Evolutionary conservation across 2,329 filamentous ascomycete species (phyloP), one percentile per base, ranked within the genome.

Genomic region (Fusarium nanum): DNA sequence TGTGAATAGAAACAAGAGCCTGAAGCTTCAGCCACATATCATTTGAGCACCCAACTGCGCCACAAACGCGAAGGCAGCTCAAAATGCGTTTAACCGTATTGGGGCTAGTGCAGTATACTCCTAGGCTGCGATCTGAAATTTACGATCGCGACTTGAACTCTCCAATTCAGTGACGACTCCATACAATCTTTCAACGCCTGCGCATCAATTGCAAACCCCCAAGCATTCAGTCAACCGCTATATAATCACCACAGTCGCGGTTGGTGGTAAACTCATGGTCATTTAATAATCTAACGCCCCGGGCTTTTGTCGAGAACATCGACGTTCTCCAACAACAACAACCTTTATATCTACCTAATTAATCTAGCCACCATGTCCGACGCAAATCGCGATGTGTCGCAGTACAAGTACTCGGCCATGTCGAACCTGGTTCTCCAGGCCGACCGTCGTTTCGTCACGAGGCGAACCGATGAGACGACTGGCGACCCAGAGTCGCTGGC

Each of bases 391-490:
- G 89, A 96, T 91, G 92, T 97, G 77, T 94, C 93, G 82, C 94
- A 97, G 83, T 98, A 97, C 88, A 98, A 98, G 83, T 97, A 98
- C 89, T 94, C 94, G 90, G 94, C 93, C 82, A 98, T 99, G 96
- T 99, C 96, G 85, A 99, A 99, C 90, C 92, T 99, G 93, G 96
- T 99, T 80, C 93, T 99, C 89, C 96, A 99, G 92, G 94, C 94
- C 85, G 96, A 99, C 86, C 92, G 94, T 84, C 92, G 96, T 76
- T 98, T 99, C 80, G 92, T 97, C 76, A 93, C 93, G 71, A 91
- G 96, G 80, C 91, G 94, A 76, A 94, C 91, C 75, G 95, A 99
- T 82, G 97, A 99, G 84, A 91, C 93, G 70, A 98, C 95, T 54
- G 96, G 96, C 76, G 96, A 99, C 80, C 97, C 96, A 54, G 96